Base-by-base conservation (phyloP, 305 asterid species). In the Lippia alba region DNA sequence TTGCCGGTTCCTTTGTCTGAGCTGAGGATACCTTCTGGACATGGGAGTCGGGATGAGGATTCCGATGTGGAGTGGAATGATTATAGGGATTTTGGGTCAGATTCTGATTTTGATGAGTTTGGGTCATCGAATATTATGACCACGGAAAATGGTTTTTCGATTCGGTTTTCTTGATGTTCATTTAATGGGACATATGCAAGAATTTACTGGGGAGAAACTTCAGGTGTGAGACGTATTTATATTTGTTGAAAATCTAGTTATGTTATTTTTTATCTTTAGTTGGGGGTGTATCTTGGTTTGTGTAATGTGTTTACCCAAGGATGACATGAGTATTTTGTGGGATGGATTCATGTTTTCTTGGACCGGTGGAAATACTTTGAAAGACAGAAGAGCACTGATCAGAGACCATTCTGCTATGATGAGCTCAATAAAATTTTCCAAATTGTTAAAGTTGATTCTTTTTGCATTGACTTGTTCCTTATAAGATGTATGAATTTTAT, bases 41-140 rank as follows among this genome's bases (percentile, higher is more conserved):
- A 76, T 19, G 84, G 82, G 79, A 73, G 56, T 66, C 74, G 71
- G 0, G 84, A 80, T 19, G 96, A 85, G 58, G 91, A 80, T 71
- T 84, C 88, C n/a, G 74, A 85, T 2, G 73, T 64, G 12, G 87
- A 87, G 12, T 85, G 89, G 89, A 80, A 82, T 55, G 84, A 78
- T 45, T 77, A 67, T 50, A 74, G 79, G 77, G 89, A 82, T 64
- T 72, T 78, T 24, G 87, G 75, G 57, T 87, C 94, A 1, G 97
- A 92, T 56, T 87, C 98, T 0, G 99, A 94, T 19, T 76, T 70
- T 6, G 97, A 88, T 34, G 96, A 87, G 36, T 87, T 93, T 70
- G 96, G 88, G 48, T 64, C 94, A 10, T 76, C 83, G 3, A 59
- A 74, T 1, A 61, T 86, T 12, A 82, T 84, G n/a, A 78, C 75